Conservation (phyloP, 768 basidiomycete species). For the Gymnopilus dilepis region DNA sequence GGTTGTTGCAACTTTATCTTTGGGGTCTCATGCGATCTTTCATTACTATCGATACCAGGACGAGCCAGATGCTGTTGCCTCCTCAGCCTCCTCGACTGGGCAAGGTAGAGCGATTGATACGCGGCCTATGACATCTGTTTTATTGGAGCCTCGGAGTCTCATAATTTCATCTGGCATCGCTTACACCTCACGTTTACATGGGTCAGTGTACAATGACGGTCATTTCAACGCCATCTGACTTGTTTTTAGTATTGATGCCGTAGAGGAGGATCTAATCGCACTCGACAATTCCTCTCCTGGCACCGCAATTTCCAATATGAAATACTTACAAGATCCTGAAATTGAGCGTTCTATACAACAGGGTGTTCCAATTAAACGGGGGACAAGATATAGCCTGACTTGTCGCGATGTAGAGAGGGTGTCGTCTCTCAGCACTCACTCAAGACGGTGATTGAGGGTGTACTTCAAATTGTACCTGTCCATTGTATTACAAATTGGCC, state of each 20-base stretch:
- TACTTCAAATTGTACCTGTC: no score
- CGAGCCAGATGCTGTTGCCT: conserved; percentile 27
- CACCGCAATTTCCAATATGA: conserved; percentile 60
- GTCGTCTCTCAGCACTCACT: conserved; percentile 21
- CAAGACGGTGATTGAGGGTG: conserved; percentile 9
- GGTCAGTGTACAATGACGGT: conserved; percentile 40
- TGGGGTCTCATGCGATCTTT: conserved; percentile 84
- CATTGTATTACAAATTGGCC: no score
- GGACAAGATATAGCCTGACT: conserved; percentile 79
- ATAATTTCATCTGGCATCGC: conserved; percentile 74
- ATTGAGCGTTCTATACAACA: conserved; percentile 43
- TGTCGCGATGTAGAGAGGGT: conserved; percentile 83
- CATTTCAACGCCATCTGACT: neutral
- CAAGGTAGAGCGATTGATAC: conserved; percentile 63
- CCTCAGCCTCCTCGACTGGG: conserved; percentile 30
- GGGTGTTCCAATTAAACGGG: conserved; percentile 61
- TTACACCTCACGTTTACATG: conserved; percentile 80
- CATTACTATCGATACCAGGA: conserved; percentile 75
- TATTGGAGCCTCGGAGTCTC: conserved; percentile 87
- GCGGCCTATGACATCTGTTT: conserved; percentile 68
- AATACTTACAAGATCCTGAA: conserved; percentile 48
- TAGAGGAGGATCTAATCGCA: conserved; percentile 53
- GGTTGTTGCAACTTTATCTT: conserved; percentile 87
- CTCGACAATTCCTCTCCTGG: conserved; percentile 29
- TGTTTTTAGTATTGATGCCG: conserved; percentile 59